phyloP scores from a whole-genome alignment of 2,329 filamentous ascomycete species.

The Claviceps sorghi region DNA sequence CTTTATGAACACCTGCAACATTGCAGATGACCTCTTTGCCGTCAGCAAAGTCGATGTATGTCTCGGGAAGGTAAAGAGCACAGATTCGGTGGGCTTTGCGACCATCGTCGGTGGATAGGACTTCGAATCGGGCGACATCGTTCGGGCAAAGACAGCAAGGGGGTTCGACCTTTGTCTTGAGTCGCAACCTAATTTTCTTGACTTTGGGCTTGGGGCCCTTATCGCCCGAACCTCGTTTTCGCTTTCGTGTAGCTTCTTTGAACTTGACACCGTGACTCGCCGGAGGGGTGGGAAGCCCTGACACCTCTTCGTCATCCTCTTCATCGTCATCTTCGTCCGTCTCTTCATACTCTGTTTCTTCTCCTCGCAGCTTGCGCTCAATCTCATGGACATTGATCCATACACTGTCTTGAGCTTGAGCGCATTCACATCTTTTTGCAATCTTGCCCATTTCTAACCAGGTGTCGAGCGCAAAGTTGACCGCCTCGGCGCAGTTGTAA shows the following conservation, averaged over 20 bases:
- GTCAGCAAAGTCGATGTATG: conserved; percentile 61
- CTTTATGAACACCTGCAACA: conserved; percentile 68
- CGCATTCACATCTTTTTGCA: conserved; percentile 92
- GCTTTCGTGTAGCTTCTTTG: conserved; percentile 48
- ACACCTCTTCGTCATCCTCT: conserved; percentile 44
- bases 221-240: conserved; percentile 26
- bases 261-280: conserved; percentile 56
- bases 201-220: conserved; percentile 38
- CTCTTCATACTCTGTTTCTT: conserved; percentile 72
- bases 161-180: conserved; percentile 56
- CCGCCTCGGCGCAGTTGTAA: conserved; percentile 96
- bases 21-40: conserved; percentile 64
- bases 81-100: conserved; percentile 79
- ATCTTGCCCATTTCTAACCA: conserved; percentile 94
- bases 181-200: conserved; percentile 68
- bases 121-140: conserved; percentile 62
- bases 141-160: conserved; percentile 90
- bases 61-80: conserved; percentile 83
- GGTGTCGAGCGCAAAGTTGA: conserved; percentile 91
- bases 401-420: conserved; percentile 87
- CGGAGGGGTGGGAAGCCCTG: conserved; percentile 65
- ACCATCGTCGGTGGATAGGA: conserved; percentile 80
- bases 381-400: conserved; percentile 97
- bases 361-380: conserved; percentile 81
- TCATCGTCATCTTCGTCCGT: conserved; percentile 52